Base-by-base conservation (phyloP, 1,284 basidiomycete genomes). In the Xerocomus amazonicus region DNA sequence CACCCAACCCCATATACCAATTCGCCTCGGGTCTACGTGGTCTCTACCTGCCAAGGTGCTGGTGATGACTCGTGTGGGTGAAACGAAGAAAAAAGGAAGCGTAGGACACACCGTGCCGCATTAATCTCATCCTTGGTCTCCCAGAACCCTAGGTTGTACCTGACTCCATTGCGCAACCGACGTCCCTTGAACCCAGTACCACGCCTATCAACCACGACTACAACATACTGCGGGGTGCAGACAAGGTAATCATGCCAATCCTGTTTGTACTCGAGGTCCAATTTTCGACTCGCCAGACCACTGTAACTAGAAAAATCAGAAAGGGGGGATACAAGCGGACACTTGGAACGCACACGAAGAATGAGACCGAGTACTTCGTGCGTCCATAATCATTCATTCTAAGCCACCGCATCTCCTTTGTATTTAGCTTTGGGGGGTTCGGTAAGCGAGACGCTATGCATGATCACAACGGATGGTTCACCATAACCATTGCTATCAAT, bases 1-100 rank as follows among this genome's bases (percentile, higher is more conserved):
- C 56, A 92, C 90, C 92, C 93, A 97, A 41, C 93, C 93, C 92
- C 92, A 96, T 33, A 98, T 85, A 0, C 95, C 96, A 38, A 97
- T 90, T 39, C 92, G 76, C 61, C 79, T 82, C 36, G 82, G 75
- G 66, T 95, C 92, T 3, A 91, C 84, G 60, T 87, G 92, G 46
- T 79, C 76, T 71, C 82, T 91, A 51, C 77, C 76, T 9, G 81
- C 87, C 87, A 87, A 91, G 37, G 80, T 69, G 56, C 85, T 23
- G 19, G 3, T 88, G 50, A 51, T 34, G 35, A 32, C 10, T 27
- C 59, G 40, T 56, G 48, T 10, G 26, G 27, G n/a, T 36, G 45
- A 39, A 47, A 40, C 37, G 43, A 14, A 53, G 27, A 9, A 33
- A 48, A 52, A 50, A 23, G 54, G 45, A 52, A 48, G 43, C 12